These are phyloP conservation scores for Yamadazyma diddensiae DNA, from an alignment of 1,139 yeast genomes.

Conservation along the genomic window DNA sequence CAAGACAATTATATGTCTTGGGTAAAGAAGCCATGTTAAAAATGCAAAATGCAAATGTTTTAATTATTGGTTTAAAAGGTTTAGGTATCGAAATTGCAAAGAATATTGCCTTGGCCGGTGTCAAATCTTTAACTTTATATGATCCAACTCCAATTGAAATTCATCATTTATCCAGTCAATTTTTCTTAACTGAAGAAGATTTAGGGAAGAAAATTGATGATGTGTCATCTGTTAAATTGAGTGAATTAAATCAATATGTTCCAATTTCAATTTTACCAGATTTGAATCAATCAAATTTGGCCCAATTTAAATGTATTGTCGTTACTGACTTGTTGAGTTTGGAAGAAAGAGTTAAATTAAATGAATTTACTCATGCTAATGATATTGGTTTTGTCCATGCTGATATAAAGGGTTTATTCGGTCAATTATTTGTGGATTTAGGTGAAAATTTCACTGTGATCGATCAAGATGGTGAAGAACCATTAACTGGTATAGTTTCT, in stretches of 20 bases:
- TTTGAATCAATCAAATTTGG: conserved; percentile 46
- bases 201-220: conserved; percentile 77
- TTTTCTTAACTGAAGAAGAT: conserved; percentile 69
- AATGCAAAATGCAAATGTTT: conserved; percentile 89
- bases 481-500: conserved; percentile 78
- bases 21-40: conserved; percentile 98
- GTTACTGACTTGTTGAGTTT: conserved; percentile 67
- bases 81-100: conserved; percentile 95
- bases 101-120: conserved; percentile 96
- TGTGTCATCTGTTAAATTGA: conserved; percentile 61
- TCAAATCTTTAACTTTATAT: conserved; percentile 82
- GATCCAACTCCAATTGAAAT: conserved; percentile 73
- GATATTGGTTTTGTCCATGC: conserved; percentile 79
- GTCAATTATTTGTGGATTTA: conserved; percentile 84
- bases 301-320: conserved; percentile 75
- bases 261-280: conserved; percentile 72
- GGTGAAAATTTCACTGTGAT: conserved; percentile 77
- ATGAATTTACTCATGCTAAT: conserved; percentile 68
- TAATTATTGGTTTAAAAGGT: conserved; percentile 85
- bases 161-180: conserved; percentile 83
- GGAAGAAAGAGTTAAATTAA: conserved; percentile 73
- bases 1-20: conserved; percentile 90
- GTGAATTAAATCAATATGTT: conserved; percentile 86
- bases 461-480: conserved; percentile 93
- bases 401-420: conserved; percentile 85